phyloP scores from a whole-genome alignment of 1,284 basidiomycete species.

The Anthracocystis setariae region DNA sequence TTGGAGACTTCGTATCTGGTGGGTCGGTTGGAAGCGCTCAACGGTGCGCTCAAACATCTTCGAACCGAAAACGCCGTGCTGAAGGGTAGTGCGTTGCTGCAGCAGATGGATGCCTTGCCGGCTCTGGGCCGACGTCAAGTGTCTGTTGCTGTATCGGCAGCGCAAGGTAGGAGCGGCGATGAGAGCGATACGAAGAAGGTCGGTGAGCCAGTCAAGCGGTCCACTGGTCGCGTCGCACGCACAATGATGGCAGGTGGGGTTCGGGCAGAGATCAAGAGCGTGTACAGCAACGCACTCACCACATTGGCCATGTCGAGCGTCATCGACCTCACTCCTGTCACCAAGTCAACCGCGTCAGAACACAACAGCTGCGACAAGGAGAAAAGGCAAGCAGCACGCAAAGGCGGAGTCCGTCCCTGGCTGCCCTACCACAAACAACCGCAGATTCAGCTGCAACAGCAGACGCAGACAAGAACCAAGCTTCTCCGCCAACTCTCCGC shows the following conservation, averaged over 20 bases:
- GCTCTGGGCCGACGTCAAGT: conserved; percentile 10
- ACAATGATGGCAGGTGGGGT: conserved; percentile 1
- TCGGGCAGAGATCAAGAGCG: conserved; percentile 14
- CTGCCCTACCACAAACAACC: conserved; percentile 42
- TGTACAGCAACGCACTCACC: conserved; percentile 19
- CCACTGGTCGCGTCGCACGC: not conserved
- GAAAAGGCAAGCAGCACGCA: no score
- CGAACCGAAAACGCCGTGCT: conserved; percentile 90
- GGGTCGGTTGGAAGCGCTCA: conserved; percentile 83
- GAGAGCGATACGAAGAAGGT: conserved; percentile 37
- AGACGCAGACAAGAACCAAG: conserved; percentile 13
- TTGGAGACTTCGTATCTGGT: conserved; percentile 52
- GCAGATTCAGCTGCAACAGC: conserved; percentile 24
- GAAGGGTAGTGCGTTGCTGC: conserved; percentile 85
- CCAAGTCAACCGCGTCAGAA: not conserved
- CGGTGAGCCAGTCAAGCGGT: conserved; percentile 31
- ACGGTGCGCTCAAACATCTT: conserved; percentile 86
- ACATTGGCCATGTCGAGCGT: conserved; percentile 48
- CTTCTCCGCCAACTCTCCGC: conserved; percentile 20
- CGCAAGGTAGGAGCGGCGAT: conserved; percentile 19
- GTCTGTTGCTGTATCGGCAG: not conserved
- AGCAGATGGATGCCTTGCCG: conserved; percentile 79
- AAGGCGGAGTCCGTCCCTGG: conserved; percentile 23
- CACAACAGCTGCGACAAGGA: not conserved
- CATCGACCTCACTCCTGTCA: conserved; percentile 47